Percentiles rank a stretch among this genome's conserved stretches.
Evolutionary conservation across 2,329 filamentous ascomycete genomes (phyloP).

Genomic region (Fusarium phyllophilum): DNA sequence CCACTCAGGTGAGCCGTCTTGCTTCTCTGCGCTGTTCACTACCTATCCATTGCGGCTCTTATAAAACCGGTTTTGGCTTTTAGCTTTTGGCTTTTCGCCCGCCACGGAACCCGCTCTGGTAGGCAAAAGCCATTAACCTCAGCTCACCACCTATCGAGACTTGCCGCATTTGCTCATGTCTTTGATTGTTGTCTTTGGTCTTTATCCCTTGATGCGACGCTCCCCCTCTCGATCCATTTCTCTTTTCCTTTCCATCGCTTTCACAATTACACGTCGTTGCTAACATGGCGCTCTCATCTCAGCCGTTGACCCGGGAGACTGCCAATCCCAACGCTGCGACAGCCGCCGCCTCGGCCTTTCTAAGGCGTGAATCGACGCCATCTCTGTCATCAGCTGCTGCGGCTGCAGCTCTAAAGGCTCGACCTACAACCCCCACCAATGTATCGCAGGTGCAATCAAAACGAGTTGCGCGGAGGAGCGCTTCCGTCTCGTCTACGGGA

Average conservation of each 20-base stretch:
- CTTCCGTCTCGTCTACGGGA: slow-evolving; percentile 75
- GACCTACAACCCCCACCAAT: slow-evolving; percentile 80
- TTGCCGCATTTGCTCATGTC: slow-evolving; percentile 5
- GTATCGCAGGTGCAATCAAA: slow-evolving; percentile 89
- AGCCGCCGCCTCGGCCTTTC: slow-evolving; percentile 84
- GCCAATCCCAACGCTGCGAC: slow-evolving; percentile 79
- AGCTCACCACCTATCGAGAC: background rate
- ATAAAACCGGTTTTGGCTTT: slow-evolving; percentile 38
- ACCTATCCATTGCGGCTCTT: slow-evolving; percentile 2
- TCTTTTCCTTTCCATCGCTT: background rate
- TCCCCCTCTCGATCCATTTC: background rate
- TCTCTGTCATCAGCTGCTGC: slow-evolving; percentile 87
- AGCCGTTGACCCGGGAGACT: slow-evolving; percentile 72
- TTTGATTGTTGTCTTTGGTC: background rate
- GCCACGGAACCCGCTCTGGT: slow-evolving; percentile 13
- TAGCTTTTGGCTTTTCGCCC: slow-evolving; percentile 36
- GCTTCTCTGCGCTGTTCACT: background rate
- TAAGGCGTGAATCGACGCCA: slow-evolving; percentile 69
- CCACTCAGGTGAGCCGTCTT: slow-evolving; percentile 58
- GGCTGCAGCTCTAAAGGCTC: slow-evolving; percentile 82
- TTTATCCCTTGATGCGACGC: background rate
- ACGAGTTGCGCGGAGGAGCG: slow-evolving; percentile 78
- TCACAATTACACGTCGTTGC: slow-evolving; percentile 11
- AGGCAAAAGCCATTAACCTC: slow-evolving; percentile 7
- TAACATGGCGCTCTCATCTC: slow-evolving; percentile 45